Base-by-base conservation (phyloP, 345 rosid species). In the Acer yangbiense region DNA sequence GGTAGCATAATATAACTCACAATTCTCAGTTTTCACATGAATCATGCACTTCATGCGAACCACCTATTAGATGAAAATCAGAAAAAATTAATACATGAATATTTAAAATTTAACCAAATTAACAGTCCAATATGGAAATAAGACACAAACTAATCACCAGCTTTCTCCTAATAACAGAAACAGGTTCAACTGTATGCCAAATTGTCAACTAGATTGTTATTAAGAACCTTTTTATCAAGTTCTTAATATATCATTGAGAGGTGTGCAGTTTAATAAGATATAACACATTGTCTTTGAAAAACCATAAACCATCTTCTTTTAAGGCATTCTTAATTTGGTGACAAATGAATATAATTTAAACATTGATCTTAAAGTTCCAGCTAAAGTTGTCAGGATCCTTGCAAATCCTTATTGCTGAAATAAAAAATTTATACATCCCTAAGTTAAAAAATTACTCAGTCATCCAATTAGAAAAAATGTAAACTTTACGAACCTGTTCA, bases 401-500 rank as follows among this genome's bases (percentile, higher is more conserved):
- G 1, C 2, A 16, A 12, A 21, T 54, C 29, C 48, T 32, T 62
- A 32, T 21, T 14, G 11, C 57, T 12, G 18, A 35, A 69, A 54
- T 54, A 20, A 60, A 60, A 60, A n/a, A 0, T 60, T 60, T 20
- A 60, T 27, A 60, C 27, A 60, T 60, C 11, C 13, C 27, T n/a
- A n/a, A 60, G 23, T 13, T 60, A 60, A 39, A 23, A 54, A 54
- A n/a, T n/a, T 35, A n/a, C 16, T 25, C 48, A 43, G 67, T 8
- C 27, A 21, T 57, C 58, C 64, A 60, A 60, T 60, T n/a, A 6
- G 16, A 58, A 39, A 41, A 4, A 17, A 65, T 13, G 18, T 67
- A 65, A 21, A 81, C 57, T 69, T 72, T 65, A 83, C 88, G 48
- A 73, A 94, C 95, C 95, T 89, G 84, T 67, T 79, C 88, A 75